Percentiles rank a stretch among this genome's conserved stretches.
Conservation (phyloP, 2,329 filamentous ascomycete genomes). For the Fusarium tricinctum region DNA sequence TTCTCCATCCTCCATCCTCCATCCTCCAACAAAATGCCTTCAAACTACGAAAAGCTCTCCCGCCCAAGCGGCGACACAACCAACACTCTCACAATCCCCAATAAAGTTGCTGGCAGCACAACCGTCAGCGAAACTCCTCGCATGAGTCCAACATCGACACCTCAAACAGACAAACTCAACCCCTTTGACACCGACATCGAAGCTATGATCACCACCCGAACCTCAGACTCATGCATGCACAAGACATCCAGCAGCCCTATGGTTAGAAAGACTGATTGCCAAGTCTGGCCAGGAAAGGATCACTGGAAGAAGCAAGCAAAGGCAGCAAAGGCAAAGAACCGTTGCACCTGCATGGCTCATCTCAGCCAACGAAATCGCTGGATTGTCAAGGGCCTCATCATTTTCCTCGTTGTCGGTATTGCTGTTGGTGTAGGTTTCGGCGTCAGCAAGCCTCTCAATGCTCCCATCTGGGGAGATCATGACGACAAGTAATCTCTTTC, state of each 20-base stretch:
- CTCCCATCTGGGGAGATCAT: slow-evolving; percentile 68
- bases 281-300: slow-evolving; percentile 72
- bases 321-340: slow-evolving; percentile 65
- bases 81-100: slow-evolving; percentile 45
- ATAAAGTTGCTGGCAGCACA: slow-evolving; percentile 50
- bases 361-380: slow-evolving; percentile 70
- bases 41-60: slow-evolving; percentile 48
- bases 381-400: slow-evolving; percentile 60
- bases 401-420: slow-evolving; percentile 65
- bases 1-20: not conserved
- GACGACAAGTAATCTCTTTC: slow-evolving; percentile 35
- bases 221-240: slow-evolving; percentile 50
- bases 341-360: slow-evolving; percentile 66
- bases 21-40: slow-evolving; percentile 43
- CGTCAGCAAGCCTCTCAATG: slow-evolving; percentile 71
- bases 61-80: slow-evolving; percentile 44
- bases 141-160: slow-evolving; percentile 60
- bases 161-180: slow-evolving; percentile 60
- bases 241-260: slow-evolving; percentile 50
- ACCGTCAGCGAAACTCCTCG: slow-evolving; percentile 47
- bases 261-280: slow-evolving; percentile 61
- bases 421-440: slow-evolving; percentile 71
- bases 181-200: slow-evolving; percentile 72
- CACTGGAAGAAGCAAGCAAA: slow-evolving; percentile 73
- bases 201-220: slow-evolving; percentile 59